phyloP scores from a whole-genome alignment of 1,284 basidiomycete species.

The Peniophora sp. region DNA sequence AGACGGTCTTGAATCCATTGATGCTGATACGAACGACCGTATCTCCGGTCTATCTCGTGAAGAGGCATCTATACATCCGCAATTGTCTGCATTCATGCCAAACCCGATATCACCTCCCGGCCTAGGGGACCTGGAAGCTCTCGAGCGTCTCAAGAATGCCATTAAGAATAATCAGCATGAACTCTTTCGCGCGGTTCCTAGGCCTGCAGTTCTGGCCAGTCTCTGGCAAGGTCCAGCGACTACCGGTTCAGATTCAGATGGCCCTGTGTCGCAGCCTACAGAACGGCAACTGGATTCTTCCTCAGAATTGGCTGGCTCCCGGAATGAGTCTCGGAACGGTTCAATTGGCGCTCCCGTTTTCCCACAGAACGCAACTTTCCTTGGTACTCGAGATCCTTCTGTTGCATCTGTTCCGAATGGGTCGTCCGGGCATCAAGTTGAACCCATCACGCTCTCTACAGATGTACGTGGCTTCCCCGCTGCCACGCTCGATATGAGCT shows the following conservation, averaged over 20 bases:
- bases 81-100: conserved; percentile 14
- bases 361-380: background rate
- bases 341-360: conserved; percentile 2
- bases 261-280: conserved; percentile 30
- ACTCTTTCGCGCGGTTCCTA: conserved; percentile 54
- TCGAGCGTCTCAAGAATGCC: conserved; percentile 62
- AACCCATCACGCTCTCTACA: too few species aligned
- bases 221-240: conserved; percentile 43
- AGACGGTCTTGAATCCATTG: too few species aligned
- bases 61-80: conserved; percentile 3
- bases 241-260: conserved; percentile 8
- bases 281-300: conserved; percentile 25
- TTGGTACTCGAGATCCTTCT: conserved; percentile 1
- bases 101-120: conserved; percentile 16
- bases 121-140: conserved; percentile 57
- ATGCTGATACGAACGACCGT: too few species aligned
- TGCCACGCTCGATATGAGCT: too few species aligned
- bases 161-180: conserved; percentile 68
- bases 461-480: too few species aligned
- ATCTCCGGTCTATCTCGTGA: too few species aligned
- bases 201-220: conserved; percentile 52
- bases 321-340: conserved; percentile 7
- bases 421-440: too few species aligned
- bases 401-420: too few species aligned
- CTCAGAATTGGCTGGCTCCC: background rate